A percentile compares a stretch with the other conserved stretches of the same genome.
Evolutionary conservation across 345 rosid genomes (phyloP).

Genomic region (Lepidium sativum): DNA sequence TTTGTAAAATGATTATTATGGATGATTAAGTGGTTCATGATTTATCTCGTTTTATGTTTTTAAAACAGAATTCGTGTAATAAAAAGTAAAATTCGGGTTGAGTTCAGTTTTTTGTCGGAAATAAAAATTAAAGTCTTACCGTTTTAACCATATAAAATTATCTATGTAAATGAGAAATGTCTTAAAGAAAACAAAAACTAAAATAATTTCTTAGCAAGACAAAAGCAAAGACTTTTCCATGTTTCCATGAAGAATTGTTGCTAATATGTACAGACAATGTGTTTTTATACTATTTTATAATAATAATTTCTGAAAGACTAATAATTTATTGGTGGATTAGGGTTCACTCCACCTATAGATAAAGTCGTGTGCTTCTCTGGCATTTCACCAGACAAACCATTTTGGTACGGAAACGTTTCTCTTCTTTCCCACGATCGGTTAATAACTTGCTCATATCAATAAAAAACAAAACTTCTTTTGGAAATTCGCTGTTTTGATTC

Average conservation of each 20-base stretch:
- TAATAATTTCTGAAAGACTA: background rate
- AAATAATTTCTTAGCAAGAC: constrained; percentile 1
- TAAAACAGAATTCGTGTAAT: too few relatives aligned
- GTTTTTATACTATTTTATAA: background rate
- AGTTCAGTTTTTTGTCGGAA: too few relatives aligned
- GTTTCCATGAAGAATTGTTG: background rate
- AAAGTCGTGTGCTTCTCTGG: constrained; percentile 7
- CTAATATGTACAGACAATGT: constrained; percentile 8
- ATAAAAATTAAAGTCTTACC: too few relatives aligned
- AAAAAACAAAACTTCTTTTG: too few relatives aligned
- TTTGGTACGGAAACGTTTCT: background rate
- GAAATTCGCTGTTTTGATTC: background rate
- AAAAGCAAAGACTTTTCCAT: background rate
- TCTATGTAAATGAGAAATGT: background rate
- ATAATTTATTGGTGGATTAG: constrained; percentile 25
- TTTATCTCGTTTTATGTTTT: too few relatives aligned
- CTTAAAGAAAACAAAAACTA: background rate
- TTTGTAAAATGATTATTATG: too few relatives aligned
- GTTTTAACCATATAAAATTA: too few relatives aligned
- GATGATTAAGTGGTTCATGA: too few relatives aligned
- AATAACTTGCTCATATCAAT: background rate
- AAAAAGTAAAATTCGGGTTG: too few relatives aligned
- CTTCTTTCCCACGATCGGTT: background rate
- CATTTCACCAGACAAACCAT: background rate
- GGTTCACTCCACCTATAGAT: constrained; percentile 25